Conservation (phyloP, 768 basidiomycete genomes). For the Terana coerulea region DNA sequence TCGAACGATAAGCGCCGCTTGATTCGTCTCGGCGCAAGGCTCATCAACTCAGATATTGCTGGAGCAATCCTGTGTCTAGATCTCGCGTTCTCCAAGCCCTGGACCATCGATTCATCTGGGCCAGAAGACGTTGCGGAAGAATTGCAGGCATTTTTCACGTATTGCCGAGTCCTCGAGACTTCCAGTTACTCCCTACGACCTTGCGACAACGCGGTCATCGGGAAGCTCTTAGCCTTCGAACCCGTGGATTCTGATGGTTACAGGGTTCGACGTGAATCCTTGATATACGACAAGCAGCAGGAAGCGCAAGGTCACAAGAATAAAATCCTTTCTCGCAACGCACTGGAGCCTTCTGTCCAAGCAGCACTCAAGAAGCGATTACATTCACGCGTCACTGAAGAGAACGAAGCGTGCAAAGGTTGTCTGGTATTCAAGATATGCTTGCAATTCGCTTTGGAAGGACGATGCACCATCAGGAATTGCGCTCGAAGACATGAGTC, state of each 20-base stretch:
- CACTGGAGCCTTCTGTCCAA: background rate
- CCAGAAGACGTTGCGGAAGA: too few species aligned
- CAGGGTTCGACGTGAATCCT: conserved; percentile 23
- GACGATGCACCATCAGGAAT: background rate
- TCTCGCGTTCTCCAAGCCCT: conserved; percentile 31
- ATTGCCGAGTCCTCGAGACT: conserved; percentile 29
- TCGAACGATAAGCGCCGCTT: conserved; percentile 25
- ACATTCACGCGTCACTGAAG: background rate
- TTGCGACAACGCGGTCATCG: conserved; percentile 17
- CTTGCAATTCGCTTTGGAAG: background rate
- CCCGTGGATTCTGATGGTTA: background rate
- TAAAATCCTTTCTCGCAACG: background rate
- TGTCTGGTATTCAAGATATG: background rate
- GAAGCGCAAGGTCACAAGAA: conserved; percentile 10
- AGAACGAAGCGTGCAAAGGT: background rate
- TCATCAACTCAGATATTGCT: conserved; percentile 19
- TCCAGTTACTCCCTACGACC: conserved; percentile 28
- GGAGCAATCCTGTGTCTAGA: conserved; percentile 42
- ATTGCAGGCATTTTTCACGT: conserved; percentile 33
- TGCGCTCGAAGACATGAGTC: conserved; percentile 30
- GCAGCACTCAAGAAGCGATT: background rate
- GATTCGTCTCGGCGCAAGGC: conserved; percentile 26
- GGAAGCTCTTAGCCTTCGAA: conserved; percentile 33
- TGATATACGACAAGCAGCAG: conserved; percentile 23
- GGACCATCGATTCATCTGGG: conserved; percentile 25